Evolutionary conservation across 345 rosid species (phyloP), one percentile per base, ranked within the genome.

Genomic region (Arabis hirsuta): DNA sequence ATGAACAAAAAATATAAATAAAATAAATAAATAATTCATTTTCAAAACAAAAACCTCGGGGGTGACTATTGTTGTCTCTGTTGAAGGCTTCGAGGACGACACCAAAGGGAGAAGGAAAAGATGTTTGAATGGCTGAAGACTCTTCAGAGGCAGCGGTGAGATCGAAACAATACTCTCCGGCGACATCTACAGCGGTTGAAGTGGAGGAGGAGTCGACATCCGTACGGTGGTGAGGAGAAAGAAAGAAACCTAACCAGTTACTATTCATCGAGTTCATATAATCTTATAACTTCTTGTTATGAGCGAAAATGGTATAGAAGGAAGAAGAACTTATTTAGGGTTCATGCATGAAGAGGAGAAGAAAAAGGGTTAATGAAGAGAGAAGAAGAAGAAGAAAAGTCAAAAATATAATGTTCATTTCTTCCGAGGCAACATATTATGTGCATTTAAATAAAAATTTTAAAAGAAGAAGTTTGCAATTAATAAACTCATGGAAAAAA

Each of bases 201-300:
- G 87, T 65, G 75, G 84, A 73, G 76, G 83, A 76, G 20, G 74
- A 48, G 67, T 62, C 59, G 43, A 56, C 43, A 1, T 70, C 71
- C 12, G 61, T 43, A 12, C 41, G 67, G 55, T 65, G 55, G 16
- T 76, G 85, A 42, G 90, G 88, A 54, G 98, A 88, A 20, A 84
- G 91, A 75, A 97, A 88, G 72, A 90, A 93, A 3, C 88, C 93
- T 62, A 93, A 73, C 96, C 91, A 93, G 78, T 90, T 68, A 14
- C 31, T 87, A 69, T 86, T 86, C 83, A 86, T 86, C 8, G 67
- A 57, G 62, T 65, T 77, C 45, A 31, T 51, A 14, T 56, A 53
- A 51, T 54, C 34, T 50, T 22, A 1, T 6, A 55, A 32, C 12
- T 65, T 6, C n/a, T 31, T 29, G 50, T 43, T 45, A 58, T 42